A percentile compares a stretch with the other conserved stretches of the same genome.
These are phyloP conservation scores for Mycena indigotica DNA, from an alignment of 768 basidiomycete genomes.

Conservation along the genomic window DNA sequence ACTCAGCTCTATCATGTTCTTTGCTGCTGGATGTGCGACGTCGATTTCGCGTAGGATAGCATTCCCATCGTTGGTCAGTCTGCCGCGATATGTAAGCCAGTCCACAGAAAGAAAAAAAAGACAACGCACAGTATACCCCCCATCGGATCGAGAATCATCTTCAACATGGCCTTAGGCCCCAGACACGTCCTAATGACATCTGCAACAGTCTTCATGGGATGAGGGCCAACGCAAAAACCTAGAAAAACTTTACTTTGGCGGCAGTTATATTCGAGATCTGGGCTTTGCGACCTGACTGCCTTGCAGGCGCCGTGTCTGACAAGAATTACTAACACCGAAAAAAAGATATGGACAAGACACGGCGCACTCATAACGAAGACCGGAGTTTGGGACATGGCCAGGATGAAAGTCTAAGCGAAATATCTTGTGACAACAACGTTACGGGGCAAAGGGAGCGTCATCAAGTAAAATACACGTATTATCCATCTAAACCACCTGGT, in stretches of 20 bases:
- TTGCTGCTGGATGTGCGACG: slow-evolving; percentile 97
- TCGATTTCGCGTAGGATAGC: slow-evolving; percentile 98
- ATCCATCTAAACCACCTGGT: slow-evolving; percentile 15
- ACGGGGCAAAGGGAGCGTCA: background rate
- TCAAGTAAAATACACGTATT: background rate
- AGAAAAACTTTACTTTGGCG: slow-evolving; percentile 69
- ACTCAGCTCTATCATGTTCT: slow-evolving; percentile 99
- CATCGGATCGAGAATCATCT: slow-evolving; percentile 99
- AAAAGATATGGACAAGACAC: background rate
- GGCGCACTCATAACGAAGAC: slow-evolving; percentile 81
- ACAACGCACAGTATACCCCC: slow-evolving; percentile 88
- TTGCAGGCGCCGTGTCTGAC: slow-evolving; percentile 88
- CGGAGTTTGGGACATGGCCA: slow-evolving; percentile 64
- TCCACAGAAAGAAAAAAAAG: background rate
- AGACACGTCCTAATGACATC: slow-evolving; percentile 98
- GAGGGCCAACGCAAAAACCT: no score
- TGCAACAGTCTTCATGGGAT: slow-evolving; percentile 95
- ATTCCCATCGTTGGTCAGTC: slow-evolving; percentile 98
- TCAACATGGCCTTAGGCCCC: slow-evolving; percentile 97
- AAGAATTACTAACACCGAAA: slow-evolving; percentile 2
- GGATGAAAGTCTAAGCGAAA: no score
- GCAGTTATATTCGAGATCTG: slow-evolving; percentile 97
- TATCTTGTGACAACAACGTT: no score
- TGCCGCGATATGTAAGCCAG: slow-evolving; percentile 34
- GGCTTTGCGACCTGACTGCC: slow-evolving; percentile 92